These are phyloP conservation scores for Cyclocybe cylindracea DNA, from an alignment of 768 basidiomycete genomes.

Conservation along the genomic window DNA sequence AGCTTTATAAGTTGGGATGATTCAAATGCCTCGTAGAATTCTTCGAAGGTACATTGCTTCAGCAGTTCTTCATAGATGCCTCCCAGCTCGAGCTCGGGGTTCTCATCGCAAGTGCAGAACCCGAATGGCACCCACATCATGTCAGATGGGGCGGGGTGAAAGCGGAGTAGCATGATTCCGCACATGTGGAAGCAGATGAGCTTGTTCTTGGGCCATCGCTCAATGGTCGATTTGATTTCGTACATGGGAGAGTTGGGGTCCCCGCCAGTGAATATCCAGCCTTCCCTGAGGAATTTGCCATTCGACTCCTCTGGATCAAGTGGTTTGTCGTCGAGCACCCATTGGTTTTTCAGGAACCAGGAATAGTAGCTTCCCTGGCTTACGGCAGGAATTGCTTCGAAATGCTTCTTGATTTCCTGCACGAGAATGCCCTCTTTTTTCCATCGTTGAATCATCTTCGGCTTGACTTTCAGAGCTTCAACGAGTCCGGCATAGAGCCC, in stretches of 20 bases:
- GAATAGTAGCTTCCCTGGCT: slow-evolving; percentile 30
- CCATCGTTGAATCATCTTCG: slow-evolving; percentile 34
- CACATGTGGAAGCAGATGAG: too few relatives aligned
- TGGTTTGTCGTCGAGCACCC: slow-evolving; percentile 21
- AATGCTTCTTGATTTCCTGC: slow-evolving; percentile 31
- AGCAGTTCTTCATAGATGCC: slow-evolving; percentile 25
- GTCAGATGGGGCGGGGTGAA: slow-evolving; percentile 13
- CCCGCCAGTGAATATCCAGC: too few relatives aligned
- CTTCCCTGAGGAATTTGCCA: too few relatives aligned
- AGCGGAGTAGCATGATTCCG: too few relatives aligned
- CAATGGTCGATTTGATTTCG: too few relatives aligned
- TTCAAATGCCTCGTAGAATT: slow-evolving; percentile 30
- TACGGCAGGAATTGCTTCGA: slow-evolving; percentile 19
- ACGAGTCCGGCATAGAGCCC: slow-evolving; percentile 34
- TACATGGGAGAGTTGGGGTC: too few relatives aligned
- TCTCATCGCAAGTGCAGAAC: slow-evolving; percentile 18
- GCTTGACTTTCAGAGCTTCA: slow-evolving; percentile 11
- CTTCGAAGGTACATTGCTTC: slow-evolving; percentile 32
- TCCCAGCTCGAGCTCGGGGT: slow-evolving; percentile 8
- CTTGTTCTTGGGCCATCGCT: too few relatives aligned
- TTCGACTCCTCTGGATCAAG: too few relatives aligned
- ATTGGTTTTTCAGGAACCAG: slow-evolving; percentile 37
- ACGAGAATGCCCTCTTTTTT: slow-evolving; percentile 28
- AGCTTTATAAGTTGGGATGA: slow-evolving; percentile 24
- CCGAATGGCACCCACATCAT: slow-evolving; percentile 23